Evolutionary conservation across 2,329 filamentous ascomycete species (phyloP).

Genomic region (Chaetothyriales sp.): DNA sequence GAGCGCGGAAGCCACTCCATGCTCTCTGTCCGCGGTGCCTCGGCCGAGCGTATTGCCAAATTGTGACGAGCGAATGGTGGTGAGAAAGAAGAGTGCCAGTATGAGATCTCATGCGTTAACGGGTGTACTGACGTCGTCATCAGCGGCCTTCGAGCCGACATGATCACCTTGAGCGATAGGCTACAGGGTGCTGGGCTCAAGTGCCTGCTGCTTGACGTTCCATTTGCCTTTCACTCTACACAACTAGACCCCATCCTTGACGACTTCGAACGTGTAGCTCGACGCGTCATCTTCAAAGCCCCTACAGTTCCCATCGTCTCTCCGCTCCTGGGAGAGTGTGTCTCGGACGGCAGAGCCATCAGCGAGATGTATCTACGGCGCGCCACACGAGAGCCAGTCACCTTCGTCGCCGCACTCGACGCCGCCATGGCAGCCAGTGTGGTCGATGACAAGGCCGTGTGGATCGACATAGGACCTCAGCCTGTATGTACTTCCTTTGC

Average conservation of each 20-base stretch:
- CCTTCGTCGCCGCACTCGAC: slow-evolving; percentile 51
- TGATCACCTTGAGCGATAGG: slow-evolving; percentile 41
- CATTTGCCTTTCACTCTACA: slow-evolving; percentile 54
- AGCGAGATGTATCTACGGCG: slow-evolving; percentile 52
- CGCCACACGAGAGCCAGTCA: slow-evolving; percentile 54
- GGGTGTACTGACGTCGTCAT: slow-evolving; percentile 62
- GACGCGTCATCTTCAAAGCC: slow-evolving; percentile 41
- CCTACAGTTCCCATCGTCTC: slow-evolving; percentile 56
- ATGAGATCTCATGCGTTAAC: slow-evolving; percentile 60
- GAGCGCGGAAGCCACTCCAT: slow-evolving; percentile 57
- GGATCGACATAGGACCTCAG: slow-evolving; percentile 63
- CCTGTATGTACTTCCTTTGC: slow-evolving; percentile 55
- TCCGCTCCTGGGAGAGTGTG: slow-evolving; percentile 48
- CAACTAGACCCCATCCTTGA: slow-evolving; percentile 52
- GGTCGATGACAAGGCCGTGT: slow-evolving; percentile 53
- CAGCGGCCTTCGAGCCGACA: slow-evolving; percentile 46
- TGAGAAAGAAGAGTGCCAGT: too few relatives aligned
- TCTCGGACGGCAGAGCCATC: slow-evolving; percentile 44
- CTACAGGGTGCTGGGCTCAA: slow-evolving; percentile 49
- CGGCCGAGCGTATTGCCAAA: too few relatives aligned
- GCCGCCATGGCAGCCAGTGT: slow-evolving; percentile 44
- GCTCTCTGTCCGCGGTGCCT: slow-evolving; percentile 50
- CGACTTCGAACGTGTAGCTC: slow-evolving; percentile 44
- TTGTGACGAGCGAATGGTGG: too few relatives aligned
- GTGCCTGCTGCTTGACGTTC: slow-evolving; percentile 54